Evolutionary conservation across 805 yeast genomes (phyloP).

Genomic region (Cyberlindnera mycetangii): DNA sequence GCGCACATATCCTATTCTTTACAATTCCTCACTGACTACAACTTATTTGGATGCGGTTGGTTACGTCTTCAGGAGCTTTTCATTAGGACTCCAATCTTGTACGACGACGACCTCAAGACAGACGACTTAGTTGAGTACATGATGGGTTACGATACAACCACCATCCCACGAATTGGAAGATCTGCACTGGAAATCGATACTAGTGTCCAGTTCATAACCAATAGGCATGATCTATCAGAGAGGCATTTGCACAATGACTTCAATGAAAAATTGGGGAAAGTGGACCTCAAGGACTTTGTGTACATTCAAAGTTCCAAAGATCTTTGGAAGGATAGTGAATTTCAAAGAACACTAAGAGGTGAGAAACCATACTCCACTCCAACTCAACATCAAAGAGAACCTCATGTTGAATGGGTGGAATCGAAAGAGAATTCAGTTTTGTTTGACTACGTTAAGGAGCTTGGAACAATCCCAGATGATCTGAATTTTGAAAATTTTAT

Average conservation of each 20-base stretch:
- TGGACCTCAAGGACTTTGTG: conserved; percentile 16
- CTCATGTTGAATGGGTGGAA: conserved; percentile 39
- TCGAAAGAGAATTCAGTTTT: conserved; percentile 34
- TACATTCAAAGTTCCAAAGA: conserved; percentile 48
- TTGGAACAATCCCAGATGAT: conserved; percentile 7
- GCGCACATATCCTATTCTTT: conserved; percentile 73
- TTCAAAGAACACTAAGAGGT: conserved; percentile 44
- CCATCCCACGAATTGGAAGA: conserved; percentile 52
- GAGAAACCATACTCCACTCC: conserved; percentile 30
- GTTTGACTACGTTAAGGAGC: conserved; percentile 30
- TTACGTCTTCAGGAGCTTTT: conserved; percentile 43
- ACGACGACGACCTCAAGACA: conserved; percentile 30
- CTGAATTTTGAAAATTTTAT: conserved; percentile 23
- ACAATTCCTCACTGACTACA: conserved; percentile 81
- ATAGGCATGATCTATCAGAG: conserved; percentile 44
- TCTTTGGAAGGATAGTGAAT: conserved; percentile 56
- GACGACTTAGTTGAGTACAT: conserved; percentile 35
- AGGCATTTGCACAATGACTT: conserved; percentile 52
- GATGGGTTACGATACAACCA: conserved; percentile 24
- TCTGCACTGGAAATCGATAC: conserved; percentile 72
- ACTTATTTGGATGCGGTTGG: conserved; percentile 85
- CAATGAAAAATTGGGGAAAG: conserved; percentile 32
- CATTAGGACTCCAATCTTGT: conserved; percentile 57
- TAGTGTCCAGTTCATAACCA: conserved; percentile 54
- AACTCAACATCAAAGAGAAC: conserved; percentile 27